A percentile compares a stretch with the other conserved stretches of the same genome.
Evolutionary conservation across 176 grass and related monocot species (phyloP).

Genomic region (Rhynchospora breviuscula): DNA sequence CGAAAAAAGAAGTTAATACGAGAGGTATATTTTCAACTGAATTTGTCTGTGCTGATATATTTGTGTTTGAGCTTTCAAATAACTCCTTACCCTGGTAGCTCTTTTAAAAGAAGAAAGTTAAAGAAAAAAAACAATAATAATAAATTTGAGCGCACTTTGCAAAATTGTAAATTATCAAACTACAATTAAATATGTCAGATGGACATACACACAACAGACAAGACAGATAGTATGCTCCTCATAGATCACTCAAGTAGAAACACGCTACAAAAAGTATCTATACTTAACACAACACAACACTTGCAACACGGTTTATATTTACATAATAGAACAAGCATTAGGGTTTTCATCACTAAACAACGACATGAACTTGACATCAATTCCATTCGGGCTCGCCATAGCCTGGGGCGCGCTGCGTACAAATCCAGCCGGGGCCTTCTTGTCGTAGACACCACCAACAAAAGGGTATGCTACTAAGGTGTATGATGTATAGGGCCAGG

Average conservation of each 20-base stretch:
- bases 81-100: not conserved
- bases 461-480: slow-evolving; percentile 56
- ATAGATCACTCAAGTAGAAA: not conserved
- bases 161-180: not conserved
- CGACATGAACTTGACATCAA: slow-evolving; percentile 36
- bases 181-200: not conserved
- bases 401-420: slow-evolving; percentile 55
- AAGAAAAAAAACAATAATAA: not conserved
- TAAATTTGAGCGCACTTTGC: not conserved
- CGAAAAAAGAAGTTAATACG: not conserved
- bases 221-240: not conserved
- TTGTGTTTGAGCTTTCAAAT: not conserved
- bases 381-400: slow-evolving; percentile 42
- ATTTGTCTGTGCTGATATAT: too few relatives aligned
- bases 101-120: not conserved
- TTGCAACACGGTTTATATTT: not conserved
- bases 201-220: not conserved
- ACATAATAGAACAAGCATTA: slow-evolving; percentile 59
- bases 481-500: slow-evolving; percentile 76
- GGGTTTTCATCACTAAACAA: slow-evolving; percentile 86
- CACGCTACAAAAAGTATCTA: not conserved
- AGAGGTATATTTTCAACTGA: too few relatives aligned
- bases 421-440: slow-evolving; percentile 66
- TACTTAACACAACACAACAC: not conserved
- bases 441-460: slow-evolving; percentile 71